Evolutionary conservation across 352 stramenopile species (phyloP).

Genomic region (Peronospora farinosa): DNA sequence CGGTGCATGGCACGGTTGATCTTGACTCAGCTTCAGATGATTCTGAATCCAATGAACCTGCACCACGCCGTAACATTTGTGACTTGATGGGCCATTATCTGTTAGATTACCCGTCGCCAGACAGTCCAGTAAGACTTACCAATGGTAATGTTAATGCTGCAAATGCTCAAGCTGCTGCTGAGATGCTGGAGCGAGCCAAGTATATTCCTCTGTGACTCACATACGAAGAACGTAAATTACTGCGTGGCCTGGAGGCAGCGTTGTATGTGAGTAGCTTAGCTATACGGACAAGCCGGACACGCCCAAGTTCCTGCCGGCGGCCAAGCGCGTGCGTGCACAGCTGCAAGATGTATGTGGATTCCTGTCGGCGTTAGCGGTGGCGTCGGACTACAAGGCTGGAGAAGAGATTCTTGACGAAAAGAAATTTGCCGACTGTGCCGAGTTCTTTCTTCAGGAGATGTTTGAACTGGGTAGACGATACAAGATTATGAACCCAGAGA

Average conservation of each 20-base stretch:
- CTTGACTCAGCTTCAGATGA: slow-evolving; percentile 26
- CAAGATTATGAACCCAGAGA: slow-evolving; percentile 99
- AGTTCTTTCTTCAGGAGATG: slow-evolving; percentile 87
- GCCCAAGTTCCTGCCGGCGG: slow-evolving; percentile 45
- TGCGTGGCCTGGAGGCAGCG: slow-evolving; percentile 91
- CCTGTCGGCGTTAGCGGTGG: slow-evolving; percentile 87
- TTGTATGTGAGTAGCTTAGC: slow-evolving; percentile 88
- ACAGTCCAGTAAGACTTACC: slow-evolving; percentile 18
- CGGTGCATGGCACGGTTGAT: slow-evolving; percentile 20
- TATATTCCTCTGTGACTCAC: slow-evolving; percentile 94
- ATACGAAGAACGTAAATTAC: slow-evolving; percentile 91
- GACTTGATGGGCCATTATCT: slow-evolving; percentile 85
- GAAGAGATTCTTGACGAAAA: slow-evolving; percentile 85
- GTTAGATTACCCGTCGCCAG: slow-evolving; percentile 53
- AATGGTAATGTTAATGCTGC: slow-evolving; percentile 10
- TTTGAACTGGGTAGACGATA: slow-evolving; percentile 94
- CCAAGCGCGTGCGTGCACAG: slow-evolving; percentile 84
- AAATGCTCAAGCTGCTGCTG: slow-evolving; percentile 17
- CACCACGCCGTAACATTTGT: slow-evolving; percentile 76
- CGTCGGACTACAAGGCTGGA: slow-evolving; percentile 83
- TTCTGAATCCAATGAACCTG: slow-evolving; percentile 33
- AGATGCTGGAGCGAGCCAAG: slow-evolving; percentile 88
- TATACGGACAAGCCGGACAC: slow-evolving; percentile 92
- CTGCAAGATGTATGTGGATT: slow-evolving; percentile 90
- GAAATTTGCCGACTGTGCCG: slow-evolving; percentile 83